Percentiles rank a stretch among this genome's conserved stretches.
Evolutionary conservation across 2,329 filamentous ascomycete species (phyloP).

Genomic region (Colletotrichum navitas): DNA sequence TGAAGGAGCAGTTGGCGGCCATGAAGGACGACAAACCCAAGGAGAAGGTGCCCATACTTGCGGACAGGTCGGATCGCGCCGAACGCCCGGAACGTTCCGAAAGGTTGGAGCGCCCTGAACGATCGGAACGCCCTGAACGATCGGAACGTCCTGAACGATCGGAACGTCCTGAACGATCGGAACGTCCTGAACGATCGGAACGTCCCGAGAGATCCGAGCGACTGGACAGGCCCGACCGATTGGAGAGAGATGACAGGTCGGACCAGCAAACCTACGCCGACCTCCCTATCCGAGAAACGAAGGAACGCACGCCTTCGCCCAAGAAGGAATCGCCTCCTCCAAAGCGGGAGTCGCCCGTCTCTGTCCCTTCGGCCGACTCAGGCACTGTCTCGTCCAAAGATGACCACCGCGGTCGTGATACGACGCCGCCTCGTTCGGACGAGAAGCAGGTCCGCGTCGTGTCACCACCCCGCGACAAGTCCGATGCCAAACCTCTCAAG

Average conservation of each 20-base stretch:
- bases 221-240: constrained; percentile 18
- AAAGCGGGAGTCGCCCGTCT: constrained; percentile 34
- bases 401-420: constrained; percentile 59
- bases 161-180: constrained; percentile 23
- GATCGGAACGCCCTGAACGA: constrained; percentile 32
- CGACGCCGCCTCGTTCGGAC: constrained; percentile 50
- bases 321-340: constrained; percentile 34
- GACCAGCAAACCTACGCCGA: constrained; percentile 37
- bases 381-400: constrained; percentile 44
- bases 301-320: constrained; percentile 38
- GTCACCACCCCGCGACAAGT: constrained; percentile 73
- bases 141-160: constrained; percentile 25
- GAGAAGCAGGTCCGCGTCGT: constrained; percentile 75
- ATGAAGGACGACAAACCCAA: constrained; percentile 48
- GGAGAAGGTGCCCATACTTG: constrained; percentile 32
- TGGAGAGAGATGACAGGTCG: constrained; percentile 24
- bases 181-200: constrained; percentile 29
- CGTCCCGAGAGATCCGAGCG: constrained; percentile 17
- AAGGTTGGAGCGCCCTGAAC: constrained; percentile 17
- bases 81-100: constrained; percentile 22
- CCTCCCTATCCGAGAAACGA: constrained; percentile 24
- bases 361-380: constrained; percentile 32
- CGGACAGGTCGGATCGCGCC: constrained; percentile 31
- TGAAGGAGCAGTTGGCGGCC: constrained; percentile 64
- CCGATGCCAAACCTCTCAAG: constrained; percentile 78